phyloP scores from a whole-genome alignment of 2,329 filamentous ascomycete species.

The Plectosphaerella plurivora region DNA sequence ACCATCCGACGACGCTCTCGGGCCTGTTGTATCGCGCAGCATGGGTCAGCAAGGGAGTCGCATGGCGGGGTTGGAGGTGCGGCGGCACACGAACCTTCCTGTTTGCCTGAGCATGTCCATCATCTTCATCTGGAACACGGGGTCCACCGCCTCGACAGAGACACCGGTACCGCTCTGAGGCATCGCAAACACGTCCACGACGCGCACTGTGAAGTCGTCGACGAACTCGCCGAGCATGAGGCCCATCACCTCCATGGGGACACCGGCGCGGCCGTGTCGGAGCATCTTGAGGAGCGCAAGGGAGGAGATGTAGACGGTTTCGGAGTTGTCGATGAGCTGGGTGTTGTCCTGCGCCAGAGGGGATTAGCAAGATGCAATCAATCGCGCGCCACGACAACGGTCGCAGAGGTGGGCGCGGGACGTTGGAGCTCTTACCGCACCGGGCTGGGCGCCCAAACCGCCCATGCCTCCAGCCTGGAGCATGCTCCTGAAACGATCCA shows the following conservation, averaged over 20 bases:
- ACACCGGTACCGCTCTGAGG: conserved; percentile 97
- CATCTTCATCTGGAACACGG: conserved; percentile 99
- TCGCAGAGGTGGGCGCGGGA: neutral
- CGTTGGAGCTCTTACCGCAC: conserved; percentile 47
- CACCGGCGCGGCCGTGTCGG: conserved; percentile 91
- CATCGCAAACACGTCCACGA: conserved; percentile 99
- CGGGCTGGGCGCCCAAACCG: conserved; percentile 54
- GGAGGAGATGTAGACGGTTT: conserved; percentile 98
- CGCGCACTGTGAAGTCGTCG: conserved; percentile 96
- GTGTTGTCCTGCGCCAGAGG: conserved; percentile 65
- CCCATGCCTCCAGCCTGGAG: conserved; percentile 72
- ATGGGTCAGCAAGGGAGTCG: conserved; percentile 2
- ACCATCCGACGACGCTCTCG: conserved; percentile 98
- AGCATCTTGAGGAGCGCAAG: conserved; percentile 98
- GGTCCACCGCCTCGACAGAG: conserved; percentile 96
- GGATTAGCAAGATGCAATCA: neutral
- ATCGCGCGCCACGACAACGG: neutral
- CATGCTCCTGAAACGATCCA: conserved; percentile 92
- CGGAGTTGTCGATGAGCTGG: conserved; percentile 95
- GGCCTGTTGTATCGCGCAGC: conserved; percentile 51
- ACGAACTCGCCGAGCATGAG: conserved; percentile 98
- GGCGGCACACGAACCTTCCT: conserved; percentile 62
- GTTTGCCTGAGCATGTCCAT: conserved; percentile 99
- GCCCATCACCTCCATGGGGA: conserved; percentile 99
- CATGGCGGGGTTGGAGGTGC: conserved; percentile 2